phyloP scores from a whole-genome alignment of 495 filamentous ascomycete genomes.

The Talaromyces ruber region DNA sequence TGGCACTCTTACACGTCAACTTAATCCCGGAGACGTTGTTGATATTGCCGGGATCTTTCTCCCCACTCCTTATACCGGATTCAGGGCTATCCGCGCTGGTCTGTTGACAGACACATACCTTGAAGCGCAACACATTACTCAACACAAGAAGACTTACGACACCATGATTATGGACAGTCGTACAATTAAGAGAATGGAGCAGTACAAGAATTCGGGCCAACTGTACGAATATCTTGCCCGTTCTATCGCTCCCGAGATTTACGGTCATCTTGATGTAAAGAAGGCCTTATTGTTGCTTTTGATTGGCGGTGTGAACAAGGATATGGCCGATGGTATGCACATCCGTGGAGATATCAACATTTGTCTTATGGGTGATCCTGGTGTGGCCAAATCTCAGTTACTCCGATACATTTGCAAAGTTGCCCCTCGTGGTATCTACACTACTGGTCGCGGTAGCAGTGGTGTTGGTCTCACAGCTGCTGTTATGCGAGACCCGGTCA shows the following conservation, averaged over 20 bases:
- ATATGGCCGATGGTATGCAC: constrained; percentile 95
- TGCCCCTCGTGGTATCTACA: constrained; percentile 94
- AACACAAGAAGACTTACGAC: constrained; percentile 97
- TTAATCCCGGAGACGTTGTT: constrained; percentile 90
- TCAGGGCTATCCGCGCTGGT: constrained; percentile 91
- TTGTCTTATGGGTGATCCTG: constrained; percentile 97
- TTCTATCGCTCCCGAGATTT: constrained; percentile 97
- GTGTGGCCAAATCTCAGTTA: constrained; percentile 97
- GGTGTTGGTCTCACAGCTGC: constrained; percentile 96
- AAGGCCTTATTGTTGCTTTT: constrained; percentile 91
- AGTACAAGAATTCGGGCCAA: constrained; percentile 72
- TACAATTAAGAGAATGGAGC: constrained; percentile 71
- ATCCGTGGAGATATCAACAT: constrained; percentile 99
- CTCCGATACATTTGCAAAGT: constrained; percentile 98
- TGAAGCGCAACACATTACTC: constrained; percentile 84
- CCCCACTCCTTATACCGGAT: constrained; percentile 94
- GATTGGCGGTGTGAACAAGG: constrained; percentile 93
- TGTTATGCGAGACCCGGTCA: constrained; percentile 97
- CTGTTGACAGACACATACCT: constrained; percentile 94
- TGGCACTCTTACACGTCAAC: constrained; percentile 70
- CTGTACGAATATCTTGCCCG: constrained; percentile 91
- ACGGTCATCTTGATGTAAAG: constrained; percentile 93
- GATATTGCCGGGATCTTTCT: constrained; percentile 94
- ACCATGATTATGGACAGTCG: constrained; percentile 70
- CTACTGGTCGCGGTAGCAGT: constrained; percentile 89